Evolutionary conservation across 2,329 filamentous ascomycete genomes (phyloP).

Genomic region (Venturia aucupariae): DNA sequence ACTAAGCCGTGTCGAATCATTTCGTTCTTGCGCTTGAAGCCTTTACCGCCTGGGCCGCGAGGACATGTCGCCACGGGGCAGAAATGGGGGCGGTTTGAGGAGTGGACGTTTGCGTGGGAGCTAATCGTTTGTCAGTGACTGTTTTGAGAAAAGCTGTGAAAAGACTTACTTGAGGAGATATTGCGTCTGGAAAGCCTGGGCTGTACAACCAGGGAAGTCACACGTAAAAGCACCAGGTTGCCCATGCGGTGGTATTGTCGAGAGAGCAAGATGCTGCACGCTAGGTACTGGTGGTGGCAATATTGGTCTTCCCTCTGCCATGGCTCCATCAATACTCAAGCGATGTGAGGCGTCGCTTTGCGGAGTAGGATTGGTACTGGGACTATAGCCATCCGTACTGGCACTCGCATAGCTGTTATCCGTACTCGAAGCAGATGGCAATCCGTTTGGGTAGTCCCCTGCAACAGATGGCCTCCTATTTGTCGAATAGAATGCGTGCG

Average conservation of each 20-base stretch:
- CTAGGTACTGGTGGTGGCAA: slow-evolving; percentile 23
- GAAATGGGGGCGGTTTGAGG: slow-evolving; percentile 53
- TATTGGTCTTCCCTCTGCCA: slow-evolving; percentile 23
- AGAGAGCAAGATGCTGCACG: slow-evolving; percentile 19
- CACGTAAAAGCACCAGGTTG: slow-evolving; percentile 48
- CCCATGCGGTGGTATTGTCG: slow-evolving; percentile 7
- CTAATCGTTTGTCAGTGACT: slow-evolving; percentile 22
- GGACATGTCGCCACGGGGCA: slow-evolving; percentile 51
- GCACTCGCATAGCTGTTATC: slow-evolving; percentile 24
- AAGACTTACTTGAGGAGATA: slow-evolving; percentile 59
- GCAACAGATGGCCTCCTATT: slow-evolving; percentile 2
- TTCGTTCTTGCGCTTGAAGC: slow-evolving; percentile 61
- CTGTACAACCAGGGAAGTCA: slow-evolving; percentile 54
- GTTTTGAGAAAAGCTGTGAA: neutral
- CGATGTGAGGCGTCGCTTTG: slow-evolving; percentile 21
- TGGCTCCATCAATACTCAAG: slow-evolving; percentile 19
- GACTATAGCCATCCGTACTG: slow-evolving; percentile 28
- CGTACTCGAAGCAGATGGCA: slow-evolving; percentile 21
- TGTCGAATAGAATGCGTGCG: slow-evolving; percentile 17
- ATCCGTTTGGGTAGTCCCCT: neutral
- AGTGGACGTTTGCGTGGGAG: slow-evolving; percentile 65
- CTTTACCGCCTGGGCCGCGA: slow-evolving; percentile 52
- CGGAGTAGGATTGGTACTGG: slow-evolving; percentile 23
- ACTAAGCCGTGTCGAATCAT: slow-evolving; percentile 76
- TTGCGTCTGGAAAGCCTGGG: slow-evolving; percentile 66